A percentile compares a stretch with the other conserved stretches of the same genome.
These are phyloP conservation scores for Remersonia thermophila DNA, from an alignment of 2,329 filamentous ascomycete genomes.

Conservation along the genomic window DNA sequence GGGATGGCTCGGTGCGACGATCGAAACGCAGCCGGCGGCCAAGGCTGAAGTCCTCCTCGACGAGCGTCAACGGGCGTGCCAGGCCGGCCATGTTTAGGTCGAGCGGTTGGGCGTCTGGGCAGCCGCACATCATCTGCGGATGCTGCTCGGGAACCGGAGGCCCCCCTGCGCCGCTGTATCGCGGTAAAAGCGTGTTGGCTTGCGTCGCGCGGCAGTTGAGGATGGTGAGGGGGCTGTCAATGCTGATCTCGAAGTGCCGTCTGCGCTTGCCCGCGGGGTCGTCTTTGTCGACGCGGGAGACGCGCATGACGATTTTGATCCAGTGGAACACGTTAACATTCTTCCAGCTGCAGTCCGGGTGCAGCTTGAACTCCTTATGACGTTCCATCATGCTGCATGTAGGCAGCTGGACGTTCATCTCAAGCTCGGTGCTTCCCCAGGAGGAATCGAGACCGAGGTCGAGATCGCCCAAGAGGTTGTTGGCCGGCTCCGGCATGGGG, in stretches of 20 bases:
- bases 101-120: slow-evolving; percentile 34
- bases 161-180: slow-evolving; percentile 48
- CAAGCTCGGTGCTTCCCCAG: slow-evolving; percentile 83
- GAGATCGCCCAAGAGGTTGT: slow-evolving; percentile 71
- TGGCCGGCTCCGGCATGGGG: slow-evolving; percentile 37
- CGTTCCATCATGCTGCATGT: slow-evolving; percentile 79
- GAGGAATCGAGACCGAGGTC: slow-evolving; percentile 57
- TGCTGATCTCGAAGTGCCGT: slow-evolving; percentile 89
- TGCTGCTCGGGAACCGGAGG: slow-evolving; percentile 34
- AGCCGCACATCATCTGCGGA: slow-evolving; percentile 39
- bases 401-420: slow-evolving; percentile 84
- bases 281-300: slow-evolving; percentile 69
- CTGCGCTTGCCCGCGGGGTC: slow-evolving; percentile 61
- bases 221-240: slow-evolving; percentile 88
- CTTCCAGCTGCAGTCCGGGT: slow-evolving; percentile 87
- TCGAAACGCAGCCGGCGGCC: slow-evolving; percentile 12
- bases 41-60: slow-evolving; percentile 22
- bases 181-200: slow-evolving; percentile 73
- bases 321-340: slow-evolving; percentile 92
- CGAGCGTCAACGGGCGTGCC: slow-evolving; percentile 31
- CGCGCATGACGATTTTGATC: slow-evolving; percentile 94
- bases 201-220: slow-evolving; percentile 89
- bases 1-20: slow-evolving; percentile 14
- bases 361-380: slow-evolving; percentile 51
- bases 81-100: slow-evolving; percentile 59